Evolutionary conservation across 306 rosid species (phyloP).

Genomic region (Vicia sativa): DNA sequence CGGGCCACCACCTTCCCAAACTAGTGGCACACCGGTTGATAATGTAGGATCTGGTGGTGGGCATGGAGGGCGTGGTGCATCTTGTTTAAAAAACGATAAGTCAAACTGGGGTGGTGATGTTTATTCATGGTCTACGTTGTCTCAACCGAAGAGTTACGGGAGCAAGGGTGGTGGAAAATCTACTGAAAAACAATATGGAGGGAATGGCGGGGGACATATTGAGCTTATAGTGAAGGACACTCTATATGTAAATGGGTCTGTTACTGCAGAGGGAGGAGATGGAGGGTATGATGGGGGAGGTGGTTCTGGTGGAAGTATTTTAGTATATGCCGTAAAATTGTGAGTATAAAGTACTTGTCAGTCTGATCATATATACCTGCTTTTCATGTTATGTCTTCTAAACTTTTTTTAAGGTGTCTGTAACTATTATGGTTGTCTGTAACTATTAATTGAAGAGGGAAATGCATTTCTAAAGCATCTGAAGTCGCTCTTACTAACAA

Average conservation of each 20-base stretch:
- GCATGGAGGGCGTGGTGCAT: constrained; percentile 99
- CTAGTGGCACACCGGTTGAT: constrained; percentile 95
- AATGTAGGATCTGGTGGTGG: constrained; percentile 97
- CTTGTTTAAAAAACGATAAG: constrained; percentile 70
- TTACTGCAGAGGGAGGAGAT: constrained; percentile 85
- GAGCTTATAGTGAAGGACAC: constrained; percentile 71
- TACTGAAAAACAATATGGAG: constrained; percentile 59
- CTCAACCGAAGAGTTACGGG: constrained; percentile 89
- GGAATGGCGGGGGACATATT: constrained; percentile 95
- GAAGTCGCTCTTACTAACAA: constrained; percentile 26
- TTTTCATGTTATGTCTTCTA: constrained; percentile 30
- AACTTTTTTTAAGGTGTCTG: constrained; percentile 23
- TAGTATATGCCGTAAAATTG: constrained; percentile 77
- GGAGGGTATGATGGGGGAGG: constrained; percentile 89
- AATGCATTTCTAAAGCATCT: constrained; percentile 33
- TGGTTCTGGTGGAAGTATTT: constrained; percentile 97
- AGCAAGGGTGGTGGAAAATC: constrained; percentile 91
- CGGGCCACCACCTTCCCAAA: constrained; percentile 93
- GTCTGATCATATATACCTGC: constrained; percentile 33
- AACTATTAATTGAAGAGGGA: constrained; percentile 13
- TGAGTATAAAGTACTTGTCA: constrained; percentile 56
- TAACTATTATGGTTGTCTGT: constrained; percentile 11
- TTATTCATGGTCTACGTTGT: constrained; percentile 91
- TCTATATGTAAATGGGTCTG: constrained; percentile 74
- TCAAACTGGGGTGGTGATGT: constrained; percentile 99